Evolutionary conservation across 73 alveolate genomes (phyloP).

Genomic region (Uronychia binucleata): DNA sequence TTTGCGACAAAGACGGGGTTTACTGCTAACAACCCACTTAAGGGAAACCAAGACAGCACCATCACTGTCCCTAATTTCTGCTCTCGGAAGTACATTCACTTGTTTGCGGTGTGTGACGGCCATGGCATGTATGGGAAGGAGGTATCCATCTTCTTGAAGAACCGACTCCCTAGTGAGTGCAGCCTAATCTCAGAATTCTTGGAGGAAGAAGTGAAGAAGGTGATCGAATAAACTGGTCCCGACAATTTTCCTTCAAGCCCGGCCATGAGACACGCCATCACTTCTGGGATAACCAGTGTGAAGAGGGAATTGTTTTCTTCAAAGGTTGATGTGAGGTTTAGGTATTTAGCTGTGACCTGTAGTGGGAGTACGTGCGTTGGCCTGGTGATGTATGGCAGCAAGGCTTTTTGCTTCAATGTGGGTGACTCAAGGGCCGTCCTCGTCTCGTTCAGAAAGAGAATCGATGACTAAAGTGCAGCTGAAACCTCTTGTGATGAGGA

Average conservation of each 20-base stretch:
- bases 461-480: not conserved
- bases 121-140: constrained; percentile 67
- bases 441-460: not conserved
- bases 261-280: not conserved
- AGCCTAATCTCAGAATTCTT: not conserved
- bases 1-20: constrained; percentile 53
- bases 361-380: constrained; percentile 6
- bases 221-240: not conserved
- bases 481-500: not conserved
- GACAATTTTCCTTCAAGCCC: not conserved
- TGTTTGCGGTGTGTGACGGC: constrained; percentile 69
- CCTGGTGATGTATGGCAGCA: constrained; percentile 37
- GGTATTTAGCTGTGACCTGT: not conserved
- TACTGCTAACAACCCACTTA: constrained; percentile 42
- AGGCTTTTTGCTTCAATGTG: constrained; percentile 25
- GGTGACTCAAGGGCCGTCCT: not conserved
- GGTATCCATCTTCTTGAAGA: constrained; percentile 45
- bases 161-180: constrained; percentile 23
- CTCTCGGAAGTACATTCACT: constrained; percentile 32
- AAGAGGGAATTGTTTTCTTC: not conserved
- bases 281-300: not conserved
- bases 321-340: not conserved
- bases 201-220: constrained; percentile 22
- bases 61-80: constrained; percentile 43
- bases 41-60: constrained; percentile 49